Evolutionary conservation across 768 basidiomycete genomes (phyloP).

Genomic region (Tubosaeta sp.): DNA sequence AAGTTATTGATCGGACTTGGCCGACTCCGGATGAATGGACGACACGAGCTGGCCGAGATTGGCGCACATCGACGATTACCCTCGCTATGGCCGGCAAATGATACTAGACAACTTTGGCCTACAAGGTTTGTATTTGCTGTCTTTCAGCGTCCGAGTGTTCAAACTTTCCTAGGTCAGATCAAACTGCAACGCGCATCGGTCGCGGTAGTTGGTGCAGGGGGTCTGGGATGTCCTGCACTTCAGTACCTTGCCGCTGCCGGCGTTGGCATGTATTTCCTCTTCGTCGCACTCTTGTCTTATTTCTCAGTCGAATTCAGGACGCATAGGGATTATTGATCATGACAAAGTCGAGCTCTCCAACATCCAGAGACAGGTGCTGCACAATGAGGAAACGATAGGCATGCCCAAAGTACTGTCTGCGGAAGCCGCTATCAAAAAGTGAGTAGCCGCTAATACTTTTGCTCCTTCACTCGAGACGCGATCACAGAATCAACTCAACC

Average conservation of each 20-base stretch:
- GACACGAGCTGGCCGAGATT: slow-evolving; percentile 19
- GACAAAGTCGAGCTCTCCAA: slow-evolving; percentile 87
- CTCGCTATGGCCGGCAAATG: slow-evolving; percentile 95
- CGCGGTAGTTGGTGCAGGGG: slow-evolving; percentile 90
- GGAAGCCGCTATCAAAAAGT: slow-evolving; percentile 64
- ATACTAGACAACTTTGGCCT: slow-evolving; percentile 87
- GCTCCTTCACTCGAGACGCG: background rate
- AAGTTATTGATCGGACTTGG: background rate
- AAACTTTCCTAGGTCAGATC: slow-evolving; percentile 61
- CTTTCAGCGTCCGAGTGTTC: background rate
- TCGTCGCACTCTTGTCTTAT: background rate
- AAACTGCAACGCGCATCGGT: slow-evolving; percentile 73
- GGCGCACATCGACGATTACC: slow-evolving; percentile 64
- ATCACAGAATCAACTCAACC: slow-evolving; percentile 66
- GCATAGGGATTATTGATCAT: slow-evolving; percentile 83
- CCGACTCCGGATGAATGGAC: slow-evolving; percentile 1
- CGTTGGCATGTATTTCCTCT: slow-evolving; percentile 55
- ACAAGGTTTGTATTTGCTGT: slow-evolving; percentile 46
- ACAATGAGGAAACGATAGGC: slow-evolving; percentile 67
- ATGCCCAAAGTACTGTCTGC: slow-evolving; percentile 82
- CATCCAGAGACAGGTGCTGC: slow-evolving; percentile 90
- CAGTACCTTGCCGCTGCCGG: slow-evolving; percentile 93
- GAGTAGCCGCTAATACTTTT: slow-evolving; percentile 2
- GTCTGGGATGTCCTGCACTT: slow-evolving; percentile 91
- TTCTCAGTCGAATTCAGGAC: slow-evolving; percentile 46